A percentile compares a stretch with the other conserved stretches of the same genome.
Conservation (phyloP, 352 stramenopile genomes). For the Phytophthora hibernalis region DNA sequence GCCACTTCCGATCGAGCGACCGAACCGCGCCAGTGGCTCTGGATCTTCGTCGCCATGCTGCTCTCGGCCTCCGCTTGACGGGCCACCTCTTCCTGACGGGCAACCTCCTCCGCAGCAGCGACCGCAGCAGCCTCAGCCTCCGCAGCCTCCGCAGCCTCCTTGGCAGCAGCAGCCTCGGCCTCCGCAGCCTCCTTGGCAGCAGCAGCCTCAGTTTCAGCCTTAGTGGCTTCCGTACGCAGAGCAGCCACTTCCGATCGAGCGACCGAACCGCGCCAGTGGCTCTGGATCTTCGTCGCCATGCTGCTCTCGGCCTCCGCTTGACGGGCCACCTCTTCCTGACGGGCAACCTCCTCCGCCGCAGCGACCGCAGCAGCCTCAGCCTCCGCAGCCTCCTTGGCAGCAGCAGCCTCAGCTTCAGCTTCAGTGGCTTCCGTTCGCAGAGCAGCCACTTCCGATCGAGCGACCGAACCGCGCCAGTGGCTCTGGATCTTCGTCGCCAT, state of each 20-base stretch:
- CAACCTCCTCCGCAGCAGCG: background rate
- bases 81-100: background rate
- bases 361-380: background rate
- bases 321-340: background rate
- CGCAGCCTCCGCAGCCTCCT: too few species aligned
- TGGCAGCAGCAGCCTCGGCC: background rate
- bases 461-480: slow-evolving; percentile 36
- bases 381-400: background rate
- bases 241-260: background rate
- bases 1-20: background rate
- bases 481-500: slow-evolving; percentile 42
- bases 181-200: background rate
- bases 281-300: slow-evolving; percentile 1
- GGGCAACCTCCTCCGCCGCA: background rate
- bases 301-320: background rate
- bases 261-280: background rate
- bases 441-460: slow-evolving; percentile 12
- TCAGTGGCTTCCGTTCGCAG: slow-evolving; percentile 18
- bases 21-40: background rate
- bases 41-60: background rate
- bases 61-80: background rate
- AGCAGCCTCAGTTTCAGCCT: background rate
- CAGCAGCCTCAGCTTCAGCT: background rate
- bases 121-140: too few species aligned
- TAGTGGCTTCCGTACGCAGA: background rate